Evolutionary conservation across 768 basidiomycete genomes (phyloP).

Genomic region (Leccinum subtestaceum): DNA sequence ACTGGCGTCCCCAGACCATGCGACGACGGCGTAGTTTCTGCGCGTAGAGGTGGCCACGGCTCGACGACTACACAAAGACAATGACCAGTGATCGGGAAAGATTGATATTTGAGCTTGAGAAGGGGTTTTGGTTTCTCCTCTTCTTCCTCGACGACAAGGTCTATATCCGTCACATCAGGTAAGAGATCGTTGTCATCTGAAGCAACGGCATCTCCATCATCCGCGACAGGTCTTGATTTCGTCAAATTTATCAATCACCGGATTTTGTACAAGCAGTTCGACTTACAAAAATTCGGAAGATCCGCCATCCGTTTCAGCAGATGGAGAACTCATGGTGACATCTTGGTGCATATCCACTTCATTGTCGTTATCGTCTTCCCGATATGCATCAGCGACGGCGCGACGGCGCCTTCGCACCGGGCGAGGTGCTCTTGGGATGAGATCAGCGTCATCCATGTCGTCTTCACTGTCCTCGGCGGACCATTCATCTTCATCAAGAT

Average conservation of each 20-base stretch:
- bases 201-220: not conserved
- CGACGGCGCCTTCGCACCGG: constrained; percentile 35
- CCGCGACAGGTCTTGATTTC: not conserved
- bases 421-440: constrained; percentile 16
- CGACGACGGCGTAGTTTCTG: constrained; percentile 33
- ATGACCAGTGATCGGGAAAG: constrained; percentile 66
- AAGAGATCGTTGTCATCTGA: not conserved
- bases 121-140: constrained; percentile 72
- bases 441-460: constrained; percentile 11
- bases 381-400: constrained; percentile 23
- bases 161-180: constrained; percentile 22
- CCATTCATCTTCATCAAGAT: constrained; percentile 26
- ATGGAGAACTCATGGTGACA: constrained; percentile 15
- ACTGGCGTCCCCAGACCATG: constrained; percentile 28
- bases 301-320: not conserved
- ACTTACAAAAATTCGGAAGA: constrained; percentile 8
- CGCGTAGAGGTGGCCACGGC: constrained; percentile 63
- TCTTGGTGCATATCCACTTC: constrained; percentile 10
- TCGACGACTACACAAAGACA: constrained; percentile 83
- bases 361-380: constrained; percentile 24
- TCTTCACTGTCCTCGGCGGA: constrained; percentile 20
- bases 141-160: constrained; percentile 53
- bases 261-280: not conserved
- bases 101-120: constrained; percentile 63
- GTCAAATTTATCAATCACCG: not conserved